Base-by-base conservation (phyloP, 2,329 filamentous ascomycete species). In the Diaporthe citri region DNA sequence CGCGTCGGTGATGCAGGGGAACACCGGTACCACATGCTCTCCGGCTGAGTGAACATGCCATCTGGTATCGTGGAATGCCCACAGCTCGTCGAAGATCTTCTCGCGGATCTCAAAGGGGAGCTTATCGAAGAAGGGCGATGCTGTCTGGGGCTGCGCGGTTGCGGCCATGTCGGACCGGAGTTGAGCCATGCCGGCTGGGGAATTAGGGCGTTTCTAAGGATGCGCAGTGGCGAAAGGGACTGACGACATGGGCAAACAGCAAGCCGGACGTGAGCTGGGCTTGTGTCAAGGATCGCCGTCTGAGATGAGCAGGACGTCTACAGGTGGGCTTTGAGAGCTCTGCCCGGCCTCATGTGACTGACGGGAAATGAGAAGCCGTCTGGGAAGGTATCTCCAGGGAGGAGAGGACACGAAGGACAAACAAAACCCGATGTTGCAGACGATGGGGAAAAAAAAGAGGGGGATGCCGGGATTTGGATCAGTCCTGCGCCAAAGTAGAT, bases 71-170 rank as follows among this genome's bases (percentile, higher is more conserved):
- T 74, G 70, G 20, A 78, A 52, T 5, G 77, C 75, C 79, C 80
- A 82, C 46, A 79, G 73, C 56, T 82, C 79, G 39, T 76, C 34
- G 73, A 82, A 83, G 46, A 83, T 80, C 75, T 82, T 77, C 31
- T 79, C 74, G n/a, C 82, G 81, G 62, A 83, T 78, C 75, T 83
- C 81, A 56, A 71, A 71, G 13, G 81, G 81, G 22, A 83, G 79
- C 12, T 71, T 51, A 3, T 76, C 52, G 73, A 83, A 82, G 60
- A 83, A 80, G 20, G 69, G 75, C 22, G 81, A 81, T 2, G 62
- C 85, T 46, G 84, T 84, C 83, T 90, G 89, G 79, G 82, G 84
- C 71, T 89, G 83, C 71, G 86, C 84, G 81, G 88, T 86, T 76
- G 60, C 52, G 34, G 59, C 70, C 48, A 80, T 48, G 60, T 55